Evolutionary conservation across 116 monocot species (phyloP), one percentile per base, ranked within the genome.

Genomic region (Posidonia oceanica): DNA sequence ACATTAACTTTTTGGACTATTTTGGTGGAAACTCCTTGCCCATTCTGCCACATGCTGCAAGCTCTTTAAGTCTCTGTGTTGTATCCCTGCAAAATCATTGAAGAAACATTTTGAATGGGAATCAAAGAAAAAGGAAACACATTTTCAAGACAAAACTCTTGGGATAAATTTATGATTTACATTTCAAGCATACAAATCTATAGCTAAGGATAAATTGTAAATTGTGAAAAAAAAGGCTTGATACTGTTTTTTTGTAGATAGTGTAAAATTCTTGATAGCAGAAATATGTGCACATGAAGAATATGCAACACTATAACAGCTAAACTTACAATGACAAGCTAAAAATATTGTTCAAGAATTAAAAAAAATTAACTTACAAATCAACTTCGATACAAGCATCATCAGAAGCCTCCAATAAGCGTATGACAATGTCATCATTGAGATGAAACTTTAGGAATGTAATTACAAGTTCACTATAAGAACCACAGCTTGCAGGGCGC

Each of bases 401-500:
- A 53, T 77, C 71, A 70, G 71, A 81, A 72, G 52, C 18, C 64
- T 83, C 87, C 67, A 98, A 65, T 52, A 90, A 69, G 39, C 87
- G 82, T 71, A 77, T 80, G 72, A 98, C 79, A n/a, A 85, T 85
- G 72, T 93, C 87, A 69, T 83, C 68, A 17, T 85, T 76, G 39
- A 85, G 74, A 67, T 89, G 84, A 75, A 87, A 98, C 82, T 98
- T 92, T 62, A 98, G 65, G 76, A 92, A 98, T 79, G 82, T 72
- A 52, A 92, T 78, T 10, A 98, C 79, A 75, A 82, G 82, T 69
- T 98, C 97, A 74, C 92, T 93, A 70, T 29, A 70, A 75, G 61
- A 54, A 61, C 4, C 16, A 39, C 62, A 68, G 60, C n/a, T n/a
- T n/a, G n/a, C n/a, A n/a, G n/a, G n/a, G n/a, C n/a, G n/a, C n/a